Percentiles rank a stretch among this genome's conserved stretches.
Conservation (phyloP, 306 rosid genomes). For the Fragaria ananassa region DNA sequence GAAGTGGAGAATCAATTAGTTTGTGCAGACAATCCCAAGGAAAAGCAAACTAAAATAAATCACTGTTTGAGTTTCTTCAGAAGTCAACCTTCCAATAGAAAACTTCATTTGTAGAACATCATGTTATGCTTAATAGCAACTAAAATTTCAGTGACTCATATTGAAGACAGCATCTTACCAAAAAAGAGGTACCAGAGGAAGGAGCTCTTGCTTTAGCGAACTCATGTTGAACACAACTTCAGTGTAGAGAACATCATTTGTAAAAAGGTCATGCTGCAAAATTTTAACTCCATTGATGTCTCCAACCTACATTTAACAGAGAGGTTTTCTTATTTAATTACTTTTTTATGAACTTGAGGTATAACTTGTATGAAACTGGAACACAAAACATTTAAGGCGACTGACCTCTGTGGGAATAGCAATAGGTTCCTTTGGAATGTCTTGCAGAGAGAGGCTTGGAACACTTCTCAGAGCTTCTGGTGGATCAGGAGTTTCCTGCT, state of each 20-base stretch:
- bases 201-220: slow-evolving; percentile 83
- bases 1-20: background rate
- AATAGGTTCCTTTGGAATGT: slow-evolving; percentile 94
- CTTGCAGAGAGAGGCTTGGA: slow-evolving; percentile 85
- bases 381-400: slow-evolving; percentile 17
- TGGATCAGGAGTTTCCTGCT: slow-evolving; percentile 96
- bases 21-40: background rate
- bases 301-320: slow-evolving; percentile 59
- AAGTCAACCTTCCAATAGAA: background rate
- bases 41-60: background rate
- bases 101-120: background rate
- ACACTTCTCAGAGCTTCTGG: slow-evolving; percentile 92
- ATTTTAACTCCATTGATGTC: slow-evolving; percentile 80
- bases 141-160: background rate
- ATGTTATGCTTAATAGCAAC: slow-evolving; percentile 2
- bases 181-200: slow-evolving; percentile 85
- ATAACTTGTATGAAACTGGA: slow-evolving; percentile 21
- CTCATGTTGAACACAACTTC: slow-evolving; percentile 87
- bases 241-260: slow-evolving; percentile 89
- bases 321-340: background rate
- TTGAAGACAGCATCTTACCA: slow-evolving; percentile 54
- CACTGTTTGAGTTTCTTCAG: background rate
- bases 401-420: slow-evolving; percentile 70
- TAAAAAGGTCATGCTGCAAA: slow-evolving; percentile 91
- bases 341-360: background rate